phyloP scores from a whole-genome alignment of 768 basidiomycete species.

The Lentinula sp. region DNA sequence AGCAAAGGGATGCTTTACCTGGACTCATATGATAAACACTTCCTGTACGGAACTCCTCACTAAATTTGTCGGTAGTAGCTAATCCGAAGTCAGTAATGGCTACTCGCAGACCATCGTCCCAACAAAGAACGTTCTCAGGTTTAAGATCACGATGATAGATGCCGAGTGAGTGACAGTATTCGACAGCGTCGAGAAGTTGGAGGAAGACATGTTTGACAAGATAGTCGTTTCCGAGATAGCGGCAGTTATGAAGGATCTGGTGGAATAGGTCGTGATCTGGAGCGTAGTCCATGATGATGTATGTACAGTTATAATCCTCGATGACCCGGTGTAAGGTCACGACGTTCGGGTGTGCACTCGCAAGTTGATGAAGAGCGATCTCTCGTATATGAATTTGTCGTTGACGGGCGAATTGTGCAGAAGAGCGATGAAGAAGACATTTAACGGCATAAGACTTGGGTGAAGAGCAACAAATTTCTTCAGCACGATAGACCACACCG shows the following conservation, averaged over 20 bases:
- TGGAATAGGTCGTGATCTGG: constrained; percentile 88
- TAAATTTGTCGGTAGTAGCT: constrained; percentile 80
- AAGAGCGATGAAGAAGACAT: constrained; percentile 60
- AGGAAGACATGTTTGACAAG: constrained; percentile 89
- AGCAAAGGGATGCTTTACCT: constrained; percentile 38
- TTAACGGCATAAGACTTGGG: constrained; percentile 80
- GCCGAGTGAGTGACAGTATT: constrained; percentile 85
- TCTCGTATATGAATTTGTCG: constrained; percentile 83
- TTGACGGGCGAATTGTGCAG: constrained; percentile 42
- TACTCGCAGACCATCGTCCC: constrained; percentile 67
- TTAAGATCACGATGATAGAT: constrained; percentile 98
- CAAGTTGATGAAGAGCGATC: constrained; percentile 73
- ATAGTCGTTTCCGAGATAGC: constrained; percentile 78
- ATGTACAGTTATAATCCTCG: constrained; percentile 76
- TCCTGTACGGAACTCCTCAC: constrained; percentile 90
- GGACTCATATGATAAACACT: constrained; percentile 99
- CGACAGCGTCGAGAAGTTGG: constrained; percentile 90
- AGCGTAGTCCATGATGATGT: constrained; percentile 92
- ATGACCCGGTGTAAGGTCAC: constrained; percentile 87
- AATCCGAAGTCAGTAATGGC: constrained; percentile 95
- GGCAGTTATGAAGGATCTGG: constrained; percentile 72
- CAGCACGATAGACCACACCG: constrained; percentile 89
- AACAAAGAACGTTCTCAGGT: constrained; percentile 92
- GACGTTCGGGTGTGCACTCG: constrained; percentile 71
- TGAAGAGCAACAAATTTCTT: constrained; percentile 48